Conservation (phyloP, 1,284 basidiomycete species). For the Porogramme epimiltina region DNA sequence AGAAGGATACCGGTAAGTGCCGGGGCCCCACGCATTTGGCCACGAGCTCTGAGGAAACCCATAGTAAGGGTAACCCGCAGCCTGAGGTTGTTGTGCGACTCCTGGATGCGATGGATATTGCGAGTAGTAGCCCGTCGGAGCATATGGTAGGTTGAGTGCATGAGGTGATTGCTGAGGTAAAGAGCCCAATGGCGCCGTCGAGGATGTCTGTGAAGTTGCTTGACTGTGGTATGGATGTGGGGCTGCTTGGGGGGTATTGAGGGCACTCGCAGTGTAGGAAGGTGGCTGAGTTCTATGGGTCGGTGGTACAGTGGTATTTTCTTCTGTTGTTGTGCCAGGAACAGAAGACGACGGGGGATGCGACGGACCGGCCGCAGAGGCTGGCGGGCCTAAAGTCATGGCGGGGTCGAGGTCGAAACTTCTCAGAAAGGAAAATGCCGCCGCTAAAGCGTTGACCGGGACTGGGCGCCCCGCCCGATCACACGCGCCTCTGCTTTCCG, state of each 20-base stretch:
- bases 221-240: conserved; percentile 7
- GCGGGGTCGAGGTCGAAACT: conserved; percentile 8
- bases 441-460: conserved; percentile 7
- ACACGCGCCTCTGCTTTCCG: too few relatives aligned
- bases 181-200: too few relatives aligned
- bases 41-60: conserved; percentile 26
- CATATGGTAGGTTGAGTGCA: too few relatives aligned
- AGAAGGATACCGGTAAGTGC: conserved; percentile 19
- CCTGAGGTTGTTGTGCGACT: conserved; percentile 2
- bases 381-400: conserved; percentile 31
- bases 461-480: neutral
- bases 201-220: neutral
- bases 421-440: conserved; percentile 25
- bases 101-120: conserved; percentile 6
- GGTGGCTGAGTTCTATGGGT: neutral
- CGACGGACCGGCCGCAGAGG: conserved; percentile 32
- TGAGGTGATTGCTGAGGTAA: too few relatives aligned
- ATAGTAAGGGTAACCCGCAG: conserved; percentile 27
- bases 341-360: neutral
- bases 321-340: neutral
- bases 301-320: too few relatives aligned
- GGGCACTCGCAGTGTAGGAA: neutral
- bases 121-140: conserved; percentile 3
- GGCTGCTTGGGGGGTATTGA: neutral
- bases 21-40: conserved; percentile 28